Base-by-base conservation (phyloP, 805 yeast species). In the Kurtzmaniella fragi region DNA sequence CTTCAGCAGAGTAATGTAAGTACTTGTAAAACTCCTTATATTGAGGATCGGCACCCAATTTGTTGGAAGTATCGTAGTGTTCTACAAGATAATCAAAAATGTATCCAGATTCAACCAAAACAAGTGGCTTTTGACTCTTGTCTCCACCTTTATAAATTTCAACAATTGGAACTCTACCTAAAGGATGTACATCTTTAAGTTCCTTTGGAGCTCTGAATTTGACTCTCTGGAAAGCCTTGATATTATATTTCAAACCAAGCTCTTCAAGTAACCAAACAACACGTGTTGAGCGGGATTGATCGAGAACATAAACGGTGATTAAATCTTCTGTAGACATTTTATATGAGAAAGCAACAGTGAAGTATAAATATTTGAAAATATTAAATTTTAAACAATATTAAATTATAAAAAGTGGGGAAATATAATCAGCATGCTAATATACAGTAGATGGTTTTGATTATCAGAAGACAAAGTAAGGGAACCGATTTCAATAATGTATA, bases 1-100 rank as follows among this genome's bases (percentile, higher is more conserved):
- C 84, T 56, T 84, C 91, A n/a, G 74, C 54, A 47, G 73, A 78
- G 50, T 77, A 77, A 32, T 77, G 56, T 45, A 61, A 78, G 52
- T 73, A 81, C 42, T 73, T 74, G 28, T 77, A 70, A 31, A 57
- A 42, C 14, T 70, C 69, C 34, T 59, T 57, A 15, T 71, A 77
- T 6, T 56, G 67, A 33, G 58, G 53, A 5, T 43, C 42, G 20
- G 76, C 73, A 7, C 46, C 53, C 38, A 78, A 59, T 15, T 54
- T 60, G 12, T 64, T 53, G 2, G 53, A 47, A 16, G 52, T 50
- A 48, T 82, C 86, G 49, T 70, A 80, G 42, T 76, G 59, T 16
- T 54, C 51, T 36, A 79, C 56, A 23, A 83, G 50, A 48, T 77
- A 77, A 38, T 71, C 73, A 35, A 77, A 54, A 32, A 83, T 80